phyloP scores from a whole-genome alignment of 495 filamentous ascomycete genomes.

The Neurospora sp. region DNA sequence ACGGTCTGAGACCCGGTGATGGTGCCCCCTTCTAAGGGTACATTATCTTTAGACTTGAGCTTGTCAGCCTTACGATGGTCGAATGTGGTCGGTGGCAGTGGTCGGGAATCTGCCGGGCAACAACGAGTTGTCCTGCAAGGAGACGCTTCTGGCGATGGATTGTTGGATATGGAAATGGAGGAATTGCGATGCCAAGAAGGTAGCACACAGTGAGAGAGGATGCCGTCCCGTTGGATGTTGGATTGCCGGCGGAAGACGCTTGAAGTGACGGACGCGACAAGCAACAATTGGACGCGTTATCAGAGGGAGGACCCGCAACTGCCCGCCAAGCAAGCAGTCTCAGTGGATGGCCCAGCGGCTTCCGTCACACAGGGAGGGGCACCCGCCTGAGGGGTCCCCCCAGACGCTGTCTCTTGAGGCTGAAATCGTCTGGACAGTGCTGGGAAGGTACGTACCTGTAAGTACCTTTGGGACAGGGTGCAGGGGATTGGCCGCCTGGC shows the following conservation, averaged over 20 bases:
- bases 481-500: constrained; percentile 13
- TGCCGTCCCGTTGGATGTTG: background rate
- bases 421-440: background rate
- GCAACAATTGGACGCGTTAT: background rate
- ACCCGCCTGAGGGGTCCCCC: background rate
- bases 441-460: constrained; percentile 9
- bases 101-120: background rate
- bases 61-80: background rate
- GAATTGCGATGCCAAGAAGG: background rate
- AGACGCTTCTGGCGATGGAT: background rate
- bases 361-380: background rate
- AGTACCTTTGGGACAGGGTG: constrained; percentile 6
- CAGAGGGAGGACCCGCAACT: background rate
- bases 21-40: background rate
- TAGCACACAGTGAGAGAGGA: background rate
- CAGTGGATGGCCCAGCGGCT: background rate
- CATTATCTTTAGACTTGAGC: background rate
- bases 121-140: background rate
- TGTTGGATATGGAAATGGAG: background rate
- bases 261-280: background rate
- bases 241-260: background rate
- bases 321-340: background rate
- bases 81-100: background rate
- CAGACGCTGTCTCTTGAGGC: background rate
- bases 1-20: background rate